Conservation (phyloP, 1,284 basidiomycete species). For the Butyriboletus appendiculatus region DNA sequence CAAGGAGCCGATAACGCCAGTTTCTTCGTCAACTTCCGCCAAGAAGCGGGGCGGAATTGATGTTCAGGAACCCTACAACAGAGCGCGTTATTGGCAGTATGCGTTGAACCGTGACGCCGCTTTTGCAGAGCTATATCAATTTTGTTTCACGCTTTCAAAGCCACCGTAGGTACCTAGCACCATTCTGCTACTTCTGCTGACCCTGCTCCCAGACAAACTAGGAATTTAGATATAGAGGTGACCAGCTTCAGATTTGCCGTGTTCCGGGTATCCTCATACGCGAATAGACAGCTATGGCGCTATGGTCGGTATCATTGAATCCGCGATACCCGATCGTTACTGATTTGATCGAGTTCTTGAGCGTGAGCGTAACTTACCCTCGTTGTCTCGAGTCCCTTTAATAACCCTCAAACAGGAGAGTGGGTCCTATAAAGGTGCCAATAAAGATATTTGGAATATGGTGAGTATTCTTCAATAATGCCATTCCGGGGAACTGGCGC, state of each 20-base stretch:
- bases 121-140: conserved; percentile 65
- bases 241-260: conserved; percentile 13
- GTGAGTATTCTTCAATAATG: conserved; percentile 39
- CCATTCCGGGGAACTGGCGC: background rate
- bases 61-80: conserved; percentile 55
- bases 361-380: conserved; percentile 46
- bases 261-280: conserved; percentile 13
- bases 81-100: conserved; percentile 50
- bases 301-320: conserved; percentile 71
- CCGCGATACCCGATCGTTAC: conserved; percentile 64
- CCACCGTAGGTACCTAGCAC: conserved; percentile 49
- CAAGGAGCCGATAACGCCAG: conserved; percentile 38
- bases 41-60: conserved; percentile 34
- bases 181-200: conserved; percentile 2
- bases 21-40: conserved; percentile 26
- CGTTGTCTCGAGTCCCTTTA: background rate
- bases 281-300: conserved; percentile 60
- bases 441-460: conserved; percentile 85
- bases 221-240: conserved; percentile 81
- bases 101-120: conserved; percentile 49
- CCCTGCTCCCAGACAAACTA: conserved; percentile 49
- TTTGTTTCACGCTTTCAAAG: conserved; percentile 70
- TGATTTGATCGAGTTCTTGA: conserved; percentile 64
- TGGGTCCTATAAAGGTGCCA: conserved; percentile 67
- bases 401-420: conserved; percentile 46